phyloP scores from a whole-genome alignment of 176 grass and related monocot species.

The Oryza rufipogon region DNA sequence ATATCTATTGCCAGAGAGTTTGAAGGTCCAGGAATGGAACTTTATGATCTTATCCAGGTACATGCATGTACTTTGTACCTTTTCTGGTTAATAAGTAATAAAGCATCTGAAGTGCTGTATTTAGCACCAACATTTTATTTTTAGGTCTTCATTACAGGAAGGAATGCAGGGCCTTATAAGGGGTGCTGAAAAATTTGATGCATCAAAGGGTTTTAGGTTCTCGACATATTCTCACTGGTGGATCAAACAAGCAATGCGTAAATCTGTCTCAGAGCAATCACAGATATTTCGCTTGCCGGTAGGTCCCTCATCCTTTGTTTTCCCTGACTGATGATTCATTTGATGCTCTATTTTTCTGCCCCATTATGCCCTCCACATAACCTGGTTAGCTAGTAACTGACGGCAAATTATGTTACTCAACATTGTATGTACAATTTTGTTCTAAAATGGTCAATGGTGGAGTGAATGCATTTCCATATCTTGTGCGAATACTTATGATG shows the following conservation, averaged over 20 bases:
- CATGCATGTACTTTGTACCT: not conserved
- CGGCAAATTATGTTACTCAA: conserved; percentile 4
- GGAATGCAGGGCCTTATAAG: conserved; percentile 80
- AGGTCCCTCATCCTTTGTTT: conserved; percentile 30
- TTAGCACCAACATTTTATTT: conserved; percentile 49
- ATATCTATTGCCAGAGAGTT: conserved; percentile 87
- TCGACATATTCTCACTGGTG: conserved; percentile 99
- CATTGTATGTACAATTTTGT: not conserved
- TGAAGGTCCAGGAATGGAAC: conserved; percentile 52
- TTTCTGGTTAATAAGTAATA: conserved; percentile 9
- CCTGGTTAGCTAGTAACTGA: not conserved
- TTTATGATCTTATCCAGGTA: conserved; percentile 93
- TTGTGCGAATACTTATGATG: not conserved
- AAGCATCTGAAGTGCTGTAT: conserved; percentile 33
- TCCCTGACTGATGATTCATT: not conserved
- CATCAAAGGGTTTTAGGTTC: conserved; percentile 88
- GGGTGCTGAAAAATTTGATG: conserved; percentile 89
- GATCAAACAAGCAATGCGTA: conserved; percentile 94
- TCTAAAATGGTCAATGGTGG: not conserved
- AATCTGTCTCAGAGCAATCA: conserved; percentile 68
- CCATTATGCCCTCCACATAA: not conserved
- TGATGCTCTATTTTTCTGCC: conserved; percentile 4
- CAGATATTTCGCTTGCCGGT: conserved; percentile 85
- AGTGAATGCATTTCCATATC: conserved; percentile 4
- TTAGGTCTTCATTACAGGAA: conserved; percentile 70